Evolutionary conservation across 305 asterid genomes (phyloP).

Genomic region (Fraxinus ornus): DNA sequence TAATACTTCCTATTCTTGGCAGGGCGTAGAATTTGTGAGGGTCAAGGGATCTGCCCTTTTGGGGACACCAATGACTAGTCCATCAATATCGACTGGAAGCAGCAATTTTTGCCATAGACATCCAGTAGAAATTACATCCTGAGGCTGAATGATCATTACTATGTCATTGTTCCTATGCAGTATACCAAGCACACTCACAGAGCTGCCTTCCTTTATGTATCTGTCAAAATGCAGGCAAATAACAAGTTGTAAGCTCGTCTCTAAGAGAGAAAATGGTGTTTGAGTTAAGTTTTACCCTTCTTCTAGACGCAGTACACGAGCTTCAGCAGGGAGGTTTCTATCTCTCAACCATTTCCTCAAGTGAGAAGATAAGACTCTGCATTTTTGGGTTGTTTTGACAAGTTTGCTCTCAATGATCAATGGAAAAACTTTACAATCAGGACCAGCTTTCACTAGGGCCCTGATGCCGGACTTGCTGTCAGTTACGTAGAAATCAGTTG

Average conservation of each 20-base stretch:
- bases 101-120: slow-evolving; percentile 39
- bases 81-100: slow-evolving; percentile 43
- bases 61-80: slow-evolving; percentile 31
- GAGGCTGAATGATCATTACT: slow-evolving; percentile 34
- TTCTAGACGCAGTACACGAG: slow-evolving; percentile 36
- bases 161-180: slow-evolving; percentile 21
- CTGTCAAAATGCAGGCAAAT: slow-evolving; percentile 20
- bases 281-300: slow-evolving; percentile 37
- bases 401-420: slow-evolving; percentile 35
- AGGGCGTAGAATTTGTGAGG: neutral
- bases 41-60: neutral
- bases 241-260: neutral
- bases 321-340: slow-evolving; percentile 40
- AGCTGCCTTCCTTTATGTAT: slow-evolving; percentile 39
- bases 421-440: slow-evolving; percentile 31
- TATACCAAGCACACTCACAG: slow-evolving; percentile 35
- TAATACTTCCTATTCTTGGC: neutral
- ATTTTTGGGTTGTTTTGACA: slow-evolving; percentile 29
- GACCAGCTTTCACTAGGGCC: slow-evolving; percentile 44
- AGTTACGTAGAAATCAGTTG: slow-evolving; percentile 44
- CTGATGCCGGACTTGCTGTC: slow-evolving; percentile 40
- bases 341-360: slow-evolving; percentile 43
- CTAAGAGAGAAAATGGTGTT: neutral
- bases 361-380: slow-evolving; percentile 35
- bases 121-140: slow-evolving; percentile 37